Base-by-base conservation (phyloP, 441 rosid species). In the Caryocar brasiliense region DNA sequence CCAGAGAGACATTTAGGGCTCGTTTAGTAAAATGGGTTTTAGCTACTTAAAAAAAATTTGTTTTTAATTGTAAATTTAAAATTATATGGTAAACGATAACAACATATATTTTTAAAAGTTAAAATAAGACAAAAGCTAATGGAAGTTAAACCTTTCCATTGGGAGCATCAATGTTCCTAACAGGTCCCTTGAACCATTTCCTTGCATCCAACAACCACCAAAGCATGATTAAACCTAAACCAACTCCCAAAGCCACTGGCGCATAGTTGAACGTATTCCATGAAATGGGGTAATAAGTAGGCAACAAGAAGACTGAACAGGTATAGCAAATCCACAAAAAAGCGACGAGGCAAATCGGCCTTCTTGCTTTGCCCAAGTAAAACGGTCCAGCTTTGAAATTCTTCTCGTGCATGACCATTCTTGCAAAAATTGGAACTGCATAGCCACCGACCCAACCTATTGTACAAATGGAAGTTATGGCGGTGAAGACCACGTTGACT, bases 361-460 rank as follows among this genome's bases (percentile, higher is more conserved):
- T 68, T 1, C 82, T 69, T 3, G 75, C 72, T 61, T 24, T 75
- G 27, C 80, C 87, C 60, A 81, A 19, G 46, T 71, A 78, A 47
- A 78, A 78, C 3, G 84, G 87, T 0, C 84, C 82, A 0, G 82
- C 61, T 20, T 71, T 68, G 56, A 81, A 78, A 35, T 73, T 47
- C 60, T 68, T 49, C 67, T 81, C 82, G 0, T 29, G 42, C 80
- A 75, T 81, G 0, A 75, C 75, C 56, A 75, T 62, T 61, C 84
- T 68, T 5, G 77, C 72, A 14, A 75, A 78, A 25, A 78, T 78
- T 2, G 82, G 82, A 22, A 78, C 71, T 2, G 75, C 82, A 1
- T 78, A 78, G 4, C 84, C 80, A 0, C 84, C 82, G 9, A 78
- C 82, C 87, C 87, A 81, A 9, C 87, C 80, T 5, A 75, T 78